phyloP scores from a whole-genome alignment of 169 alveolate genomes.

The Babesia sp. region DNA sequence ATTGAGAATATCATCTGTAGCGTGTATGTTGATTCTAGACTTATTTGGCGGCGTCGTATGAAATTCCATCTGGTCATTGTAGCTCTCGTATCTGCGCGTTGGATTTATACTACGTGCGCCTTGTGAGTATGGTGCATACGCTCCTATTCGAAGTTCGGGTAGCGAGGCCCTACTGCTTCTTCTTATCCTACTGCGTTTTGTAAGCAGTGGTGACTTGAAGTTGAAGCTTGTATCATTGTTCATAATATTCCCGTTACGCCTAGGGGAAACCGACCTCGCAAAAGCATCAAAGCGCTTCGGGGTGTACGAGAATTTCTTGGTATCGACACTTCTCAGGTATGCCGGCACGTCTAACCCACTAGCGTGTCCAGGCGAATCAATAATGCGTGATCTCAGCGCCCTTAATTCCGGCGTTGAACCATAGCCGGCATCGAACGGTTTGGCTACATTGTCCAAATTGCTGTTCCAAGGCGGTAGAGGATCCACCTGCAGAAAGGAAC shows the following conservation, averaged over 20 bases:
- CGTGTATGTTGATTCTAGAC: conserved; percentile 27
- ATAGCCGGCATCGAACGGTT: conserved; percentile 8
- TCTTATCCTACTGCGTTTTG: background rate
- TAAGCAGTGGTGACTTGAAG: conserved; percentile 14
- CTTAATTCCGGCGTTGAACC: conserved; percentile 26
- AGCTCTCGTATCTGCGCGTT: background rate
- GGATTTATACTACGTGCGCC: background rate
- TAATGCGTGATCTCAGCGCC: conserved; percentile 26
- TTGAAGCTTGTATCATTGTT: conserved; percentile 8
- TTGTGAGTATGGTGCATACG: conserved; percentile 4
- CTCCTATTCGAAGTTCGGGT: conserved; percentile 26
- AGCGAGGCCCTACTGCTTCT: conserved; percentile 17
- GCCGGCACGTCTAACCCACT: conserved; percentile 18
- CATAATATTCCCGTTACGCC: background rate
- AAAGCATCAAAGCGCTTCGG: conserved; percentile 20
- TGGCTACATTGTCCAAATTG: conserved; percentile 1
- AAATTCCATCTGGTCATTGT: background rate
- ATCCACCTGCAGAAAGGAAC: background rate
- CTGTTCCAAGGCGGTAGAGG: conserved; percentile 1
- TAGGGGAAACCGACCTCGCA: conserved; percentile 11
- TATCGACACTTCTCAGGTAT: conserved; percentile 38
- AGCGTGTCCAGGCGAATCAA: conserved; percentile 23
- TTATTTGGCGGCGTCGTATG: background rate
- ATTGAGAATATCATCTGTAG: conserved; percentile 45
- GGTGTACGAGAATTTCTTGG: conserved; percentile 4